A percentile compares a stretch with the other conserved stretches of the same genome.
Conservation (phyloP, 139 green algal species). For the Volvox reticuliferus region DNA sequence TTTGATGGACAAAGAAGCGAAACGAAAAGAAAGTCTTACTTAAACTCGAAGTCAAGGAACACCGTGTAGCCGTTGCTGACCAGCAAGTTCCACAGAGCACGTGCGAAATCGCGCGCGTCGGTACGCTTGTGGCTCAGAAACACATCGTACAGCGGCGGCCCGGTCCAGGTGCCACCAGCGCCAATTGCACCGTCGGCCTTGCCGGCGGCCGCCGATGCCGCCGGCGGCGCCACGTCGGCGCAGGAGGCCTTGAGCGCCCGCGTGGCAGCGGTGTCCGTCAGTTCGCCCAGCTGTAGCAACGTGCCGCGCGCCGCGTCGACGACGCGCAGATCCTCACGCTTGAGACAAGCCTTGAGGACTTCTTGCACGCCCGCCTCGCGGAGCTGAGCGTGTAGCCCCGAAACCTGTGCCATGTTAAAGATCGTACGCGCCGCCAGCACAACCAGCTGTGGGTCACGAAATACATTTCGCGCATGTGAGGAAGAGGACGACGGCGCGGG, state of each 20-base stretch:
- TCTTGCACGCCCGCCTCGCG: constrained; percentile 28
- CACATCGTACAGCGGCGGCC: constrained; percentile 46
- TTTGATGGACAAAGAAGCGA: too few species aligned
- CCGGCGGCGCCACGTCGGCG: background rate
- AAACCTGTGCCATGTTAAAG: constrained; percentile 38
- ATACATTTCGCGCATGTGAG: background rate
- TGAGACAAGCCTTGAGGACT: constrained; percentile 36
- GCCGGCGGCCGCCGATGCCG: background rate
- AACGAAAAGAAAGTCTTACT: constrained; percentile 11
- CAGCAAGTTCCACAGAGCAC: constrained; percentile 53
- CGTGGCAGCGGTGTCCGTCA: constrained; percentile 27
- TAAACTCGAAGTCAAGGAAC: constrained; percentile 53
- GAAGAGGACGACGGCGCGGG: background rate
- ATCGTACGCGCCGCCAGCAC: constrained; percentile 32
- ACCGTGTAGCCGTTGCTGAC: constrained; percentile 45
- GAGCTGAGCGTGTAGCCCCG: constrained; percentile 19
- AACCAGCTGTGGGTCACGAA: constrained; percentile 3
- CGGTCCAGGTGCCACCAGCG: background rate
- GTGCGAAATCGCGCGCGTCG: constrained; percentile 52
- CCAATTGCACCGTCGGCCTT: background rate
- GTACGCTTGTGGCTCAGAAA: constrained; percentile 51
- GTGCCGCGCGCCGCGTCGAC: constrained; percentile 47
- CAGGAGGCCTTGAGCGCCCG: constrained; percentile 38
- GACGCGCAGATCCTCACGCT: constrained; percentile 36
- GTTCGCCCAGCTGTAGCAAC: constrained; percentile 46